Evolutionary conservation across 1,284 basidiomycete genomes (phyloP).

Genomic region (Schizophyllum commune): DNA sequence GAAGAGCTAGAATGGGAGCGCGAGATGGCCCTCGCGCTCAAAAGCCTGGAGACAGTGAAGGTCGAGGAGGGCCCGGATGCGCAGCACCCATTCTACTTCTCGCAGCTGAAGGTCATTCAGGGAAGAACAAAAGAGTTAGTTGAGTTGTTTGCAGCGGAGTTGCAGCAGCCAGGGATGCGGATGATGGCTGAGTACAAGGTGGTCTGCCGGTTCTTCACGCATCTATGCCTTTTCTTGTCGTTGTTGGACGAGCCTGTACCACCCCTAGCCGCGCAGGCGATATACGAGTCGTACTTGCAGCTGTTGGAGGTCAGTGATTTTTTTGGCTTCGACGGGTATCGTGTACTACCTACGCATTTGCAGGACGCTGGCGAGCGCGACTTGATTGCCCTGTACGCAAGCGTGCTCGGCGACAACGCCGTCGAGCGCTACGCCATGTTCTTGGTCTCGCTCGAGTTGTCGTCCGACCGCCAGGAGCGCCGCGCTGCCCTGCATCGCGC

Average conservation of each 20-base stretch:
- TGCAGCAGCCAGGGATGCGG: constrained; percentile 41
- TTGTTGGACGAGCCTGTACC: constrained; percentile 73
- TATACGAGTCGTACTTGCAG: constrained; percentile 85
- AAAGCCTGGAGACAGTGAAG: constrained; percentile 40
- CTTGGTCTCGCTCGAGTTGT: constrained; percentile 75
- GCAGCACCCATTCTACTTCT: constrained; percentile 79
- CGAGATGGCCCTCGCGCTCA: constrained; percentile 47
- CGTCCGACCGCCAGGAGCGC: constrained; percentile 61
- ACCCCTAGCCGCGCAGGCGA: constrained; percentile 68
- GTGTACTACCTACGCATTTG: background rate
- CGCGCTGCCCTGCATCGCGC: constrained; percentile 72
- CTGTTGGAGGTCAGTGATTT: constrained; percentile 74
- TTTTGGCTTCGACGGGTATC: background rate
- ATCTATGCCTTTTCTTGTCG: constrained; percentile 87
- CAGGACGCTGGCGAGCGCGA: constrained; percentile 74
- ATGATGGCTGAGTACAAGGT: constrained; percentile 44
- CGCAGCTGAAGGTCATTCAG: constrained; percentile 83
- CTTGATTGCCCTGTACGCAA: constrained; percentile 91
- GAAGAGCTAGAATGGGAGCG: constrained; percentile 58
- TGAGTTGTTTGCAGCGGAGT: constrained; percentile 60
- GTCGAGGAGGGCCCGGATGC: constrained; percentile 59
- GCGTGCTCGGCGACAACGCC: constrained; percentile 86
- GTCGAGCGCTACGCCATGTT: constrained; percentile 91
- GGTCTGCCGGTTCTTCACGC: constrained; percentile 88
- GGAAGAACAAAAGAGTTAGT: constrained; percentile 64